Conservation (phyloP, 805 yeast genomes). For the Pichia cabralensis region DNA sequence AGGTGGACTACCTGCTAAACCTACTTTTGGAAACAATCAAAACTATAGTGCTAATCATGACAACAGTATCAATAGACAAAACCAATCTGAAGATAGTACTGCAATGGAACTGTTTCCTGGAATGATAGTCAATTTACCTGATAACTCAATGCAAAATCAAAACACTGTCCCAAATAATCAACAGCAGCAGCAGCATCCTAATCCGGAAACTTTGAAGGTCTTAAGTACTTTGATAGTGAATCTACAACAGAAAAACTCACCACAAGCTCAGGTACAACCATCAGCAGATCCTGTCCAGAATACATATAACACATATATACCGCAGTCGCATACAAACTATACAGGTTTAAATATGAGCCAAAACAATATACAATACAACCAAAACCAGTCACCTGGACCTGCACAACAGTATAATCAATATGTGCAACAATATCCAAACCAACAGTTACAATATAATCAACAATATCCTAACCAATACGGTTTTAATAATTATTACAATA, state of each 20-base stretch:
- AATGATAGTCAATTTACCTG: conserved; percentile 6
- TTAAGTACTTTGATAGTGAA: too few relatives aligned
- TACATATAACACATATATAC: too few relatives aligned
- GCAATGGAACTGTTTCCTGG: conserved; percentile 10
- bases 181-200: neutral
- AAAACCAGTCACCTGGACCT: too few relatives aligned
- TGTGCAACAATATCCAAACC: too few relatives aligned
- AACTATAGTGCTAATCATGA: neutral
- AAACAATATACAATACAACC: too few relatives aligned
- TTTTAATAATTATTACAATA: neutral
- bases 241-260: too few relatives aligned
- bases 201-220: neutral
- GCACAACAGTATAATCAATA: neutral
- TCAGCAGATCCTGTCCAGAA: too few relatives aligned
- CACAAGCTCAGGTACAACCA: neutral
- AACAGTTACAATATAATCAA: conserved; percentile 1
- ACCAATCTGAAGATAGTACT: too few relatives aligned
- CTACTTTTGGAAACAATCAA: conserved; percentile 1
- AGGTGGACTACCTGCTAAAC: conserved; percentile 6
- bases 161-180: too few relatives aligned
- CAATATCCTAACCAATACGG: neutral
- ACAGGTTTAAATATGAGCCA: too few relatives aligned
- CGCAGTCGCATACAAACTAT: too few relatives aligned
- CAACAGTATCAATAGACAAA: neutral
- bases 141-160: too few relatives aligned